Conservation (phyloP, 2,329 filamentous ascomycete species). For the Diaporthe longicolla region DNA sequence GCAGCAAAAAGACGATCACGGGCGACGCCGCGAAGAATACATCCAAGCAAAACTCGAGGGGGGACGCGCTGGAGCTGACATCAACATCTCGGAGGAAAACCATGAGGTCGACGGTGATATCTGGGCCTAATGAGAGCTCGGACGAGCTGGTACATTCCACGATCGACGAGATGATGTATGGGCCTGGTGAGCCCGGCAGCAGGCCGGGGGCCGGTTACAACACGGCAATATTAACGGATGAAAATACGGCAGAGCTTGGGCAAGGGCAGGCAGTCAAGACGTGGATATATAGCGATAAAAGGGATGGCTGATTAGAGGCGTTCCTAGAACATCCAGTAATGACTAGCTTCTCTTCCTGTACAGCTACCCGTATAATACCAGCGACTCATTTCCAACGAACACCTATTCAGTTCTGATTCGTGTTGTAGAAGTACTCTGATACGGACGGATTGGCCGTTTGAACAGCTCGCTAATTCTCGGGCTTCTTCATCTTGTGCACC, state of each 20-base stretch:
- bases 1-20: constrained; percentile 19
- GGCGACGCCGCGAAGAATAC: not conserved
- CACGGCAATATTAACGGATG: constrained; percentile 1
- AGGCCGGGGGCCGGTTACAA: not conserved
- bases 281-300: constrained; percentile 12
- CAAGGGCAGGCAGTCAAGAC: constrained; percentile 4
- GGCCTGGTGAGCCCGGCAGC: not conserved
- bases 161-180: constrained; percentile 23
- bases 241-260: constrained; percentile 10
- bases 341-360: not conserved
- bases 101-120: not conserved
- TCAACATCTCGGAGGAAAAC: constrained; percentile 1
- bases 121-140: constrained; percentile 3
- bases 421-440: too few species aligned
- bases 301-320: constrained; percentile 5
- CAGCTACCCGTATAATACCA: not conserved
- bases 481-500: constrained; percentile 30
- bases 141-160: constrained; percentile 22
- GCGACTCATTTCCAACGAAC: not conserved
- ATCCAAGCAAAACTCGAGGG: not conserved
- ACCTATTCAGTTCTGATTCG: not conserved
- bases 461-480: not conserved
- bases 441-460: not conserved
- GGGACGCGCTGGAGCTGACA: constrained; percentile 9
- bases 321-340: not conserved